Evolutionary conservation across 495 filamentous ascomycete species (phyloP), one percentile per base, ranked within the genome.

Genomic region (Aspergillus leporis): DNA sequence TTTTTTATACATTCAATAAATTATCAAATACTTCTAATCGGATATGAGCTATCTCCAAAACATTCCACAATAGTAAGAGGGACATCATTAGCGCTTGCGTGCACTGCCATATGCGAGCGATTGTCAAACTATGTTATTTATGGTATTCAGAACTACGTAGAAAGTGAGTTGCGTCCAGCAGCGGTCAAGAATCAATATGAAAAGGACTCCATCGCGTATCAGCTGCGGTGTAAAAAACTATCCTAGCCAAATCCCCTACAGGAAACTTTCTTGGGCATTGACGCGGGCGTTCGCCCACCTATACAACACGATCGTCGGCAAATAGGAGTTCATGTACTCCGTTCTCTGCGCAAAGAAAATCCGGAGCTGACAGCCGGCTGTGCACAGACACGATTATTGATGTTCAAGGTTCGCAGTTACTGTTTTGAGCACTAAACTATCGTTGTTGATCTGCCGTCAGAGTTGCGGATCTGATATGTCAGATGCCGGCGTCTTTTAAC

Each of bases 281-380:
- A 36, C 34, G 9, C 9, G 10, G 34, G 34, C 34, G 34, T 36
- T 36, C 13, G 34, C 34, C 9, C 34, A 36, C 2, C 34, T 5
- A 10, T 10, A 5, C 38, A n/a, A 19, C 36, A 13, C n/a, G 16
- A 45, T 45, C 38, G 5, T 43, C 14, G 16, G 2, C 41, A 45
- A 45, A 45, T 45, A 38, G 50, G 23, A 19, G 50, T 36, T 36
- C 50, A 52, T 36, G 50, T 32, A 21, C 34, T 4, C 34, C 34
- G 13, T 36, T 12, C 9, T 12, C 2, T 28, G 30, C 50, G 28
- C 28, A 18, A 52, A 6, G 28, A 32, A 38, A n/a, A 52, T 52
- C 50, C 31, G 50, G 50, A 52, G 48, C 28, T 52, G 50, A 52
- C 30, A 52, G 30, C 34, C 34, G 3, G 9, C 51, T 23, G 43